Evolutionary conservation across 805 yeast species (phyloP).

Genomic region (Zygosaccharomyces rouxii): DNA sequence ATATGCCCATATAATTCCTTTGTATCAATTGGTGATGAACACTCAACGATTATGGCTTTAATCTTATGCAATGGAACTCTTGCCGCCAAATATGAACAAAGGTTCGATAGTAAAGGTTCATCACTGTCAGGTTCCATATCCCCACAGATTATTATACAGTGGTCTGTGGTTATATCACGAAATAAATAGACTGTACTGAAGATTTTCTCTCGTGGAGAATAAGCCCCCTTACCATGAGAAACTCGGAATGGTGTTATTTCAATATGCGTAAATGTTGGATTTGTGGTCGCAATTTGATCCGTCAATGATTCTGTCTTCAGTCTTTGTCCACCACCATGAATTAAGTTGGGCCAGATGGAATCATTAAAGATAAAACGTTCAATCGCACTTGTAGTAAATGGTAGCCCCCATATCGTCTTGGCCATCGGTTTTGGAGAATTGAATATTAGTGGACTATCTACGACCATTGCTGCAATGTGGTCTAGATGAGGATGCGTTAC

Average conservation of each 20-base stretch:
- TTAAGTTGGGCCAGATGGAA: slow-evolving; percentile 70
- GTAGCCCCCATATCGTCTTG: slow-evolving; percentile 51
- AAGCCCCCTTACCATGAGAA: slow-evolving; percentile 40
- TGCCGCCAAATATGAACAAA: slow-evolving; percentile 58
- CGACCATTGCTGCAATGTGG: slow-evolving; percentile 63
- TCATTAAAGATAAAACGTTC: slow-evolving; percentile 64
- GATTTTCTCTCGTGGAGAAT: slow-evolving; percentile 19
- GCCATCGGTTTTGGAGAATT: slow-evolving; percentile 31
- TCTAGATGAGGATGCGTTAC: slow-evolving; percentile 85
- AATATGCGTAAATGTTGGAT: slow-evolving; percentile 23
- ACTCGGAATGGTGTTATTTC: slow-evolving; percentile 38
- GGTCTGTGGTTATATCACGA: slow-evolving; percentile 31
- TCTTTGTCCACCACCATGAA: slow-evolving; percentile 25
- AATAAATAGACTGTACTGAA: slow-evolving; percentile 59
- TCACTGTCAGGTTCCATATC: slow-evolving; percentile 68
- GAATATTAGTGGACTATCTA: slow-evolving; percentile 57
- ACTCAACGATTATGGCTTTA: slow-evolving; percentile 65
- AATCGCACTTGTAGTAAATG: slow-evolving; percentile 49
- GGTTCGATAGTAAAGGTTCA: slow-evolving; percentile 31
- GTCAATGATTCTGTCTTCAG: slow-evolving; percentile 17
- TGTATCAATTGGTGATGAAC: slow-evolving; percentile 54
- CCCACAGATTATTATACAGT: slow-evolving; percentile 64
- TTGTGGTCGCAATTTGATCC: slow-evolving; percentile 11
- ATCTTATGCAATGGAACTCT: slow-evolving; percentile 41
- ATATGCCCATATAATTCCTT: slow-evolving; percentile 70